These are phyloP conservation scores for Tricholoma hemisulphureum DNA, from an alignment of 768 basidiomycete species.

Conservation along the genomic window DNA sequence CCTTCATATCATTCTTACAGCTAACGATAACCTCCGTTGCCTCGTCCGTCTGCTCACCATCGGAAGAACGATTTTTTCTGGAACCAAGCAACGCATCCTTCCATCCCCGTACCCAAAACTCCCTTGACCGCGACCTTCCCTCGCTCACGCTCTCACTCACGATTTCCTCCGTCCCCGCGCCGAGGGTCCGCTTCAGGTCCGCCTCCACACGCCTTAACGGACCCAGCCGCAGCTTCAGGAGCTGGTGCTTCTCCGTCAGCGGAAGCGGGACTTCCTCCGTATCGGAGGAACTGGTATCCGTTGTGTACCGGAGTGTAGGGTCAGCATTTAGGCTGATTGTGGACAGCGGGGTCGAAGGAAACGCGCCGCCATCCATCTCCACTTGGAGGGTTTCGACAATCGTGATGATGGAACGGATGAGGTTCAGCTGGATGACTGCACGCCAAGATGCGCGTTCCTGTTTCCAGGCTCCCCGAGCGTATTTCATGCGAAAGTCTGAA, in stretches of 20 bases:
- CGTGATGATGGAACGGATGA: conserved; percentile 62
- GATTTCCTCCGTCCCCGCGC: conserved; percentile 48
- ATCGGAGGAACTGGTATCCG: conserved; percentile 27
- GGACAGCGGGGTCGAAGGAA: conserved; percentile 38
- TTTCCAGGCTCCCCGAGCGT: conserved; percentile 57
- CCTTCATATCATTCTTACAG: conserved; percentile 50
- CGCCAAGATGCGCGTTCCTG: conserved; percentile 72
- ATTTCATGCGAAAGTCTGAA: conserved; percentile 68
- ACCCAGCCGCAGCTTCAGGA: conserved; percentile 37
- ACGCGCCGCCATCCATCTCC: conserved; percentile 38
- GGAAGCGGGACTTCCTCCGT: conserved; percentile 34
- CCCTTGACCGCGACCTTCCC: conserved; percentile 1
- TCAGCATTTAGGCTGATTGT: conserved; percentile 5
- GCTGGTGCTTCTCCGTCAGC: conserved; percentile 33
- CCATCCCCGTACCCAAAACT: conserved; percentile 24
- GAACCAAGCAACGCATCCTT: conserved; percentile 12
- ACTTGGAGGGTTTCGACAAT: conserved; percentile 60
- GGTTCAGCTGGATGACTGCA: conserved; percentile 75
- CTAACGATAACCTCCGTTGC: conserved; percentile 53
- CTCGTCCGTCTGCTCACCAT: conserved; percentile 17
- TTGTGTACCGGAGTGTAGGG: conserved; percentile 19
- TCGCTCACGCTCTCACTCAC: conserved; percentile 28
- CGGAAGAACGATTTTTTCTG: neutral
- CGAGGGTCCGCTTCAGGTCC: conserved; percentile 39
- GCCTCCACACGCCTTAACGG: conserved; percentile 40